These are phyloP conservation scores for Gaeumannomyces sp. DNA, from an alignment of 2,329 filamentous ascomycete species.

Conservation along the genomic window DNA sequence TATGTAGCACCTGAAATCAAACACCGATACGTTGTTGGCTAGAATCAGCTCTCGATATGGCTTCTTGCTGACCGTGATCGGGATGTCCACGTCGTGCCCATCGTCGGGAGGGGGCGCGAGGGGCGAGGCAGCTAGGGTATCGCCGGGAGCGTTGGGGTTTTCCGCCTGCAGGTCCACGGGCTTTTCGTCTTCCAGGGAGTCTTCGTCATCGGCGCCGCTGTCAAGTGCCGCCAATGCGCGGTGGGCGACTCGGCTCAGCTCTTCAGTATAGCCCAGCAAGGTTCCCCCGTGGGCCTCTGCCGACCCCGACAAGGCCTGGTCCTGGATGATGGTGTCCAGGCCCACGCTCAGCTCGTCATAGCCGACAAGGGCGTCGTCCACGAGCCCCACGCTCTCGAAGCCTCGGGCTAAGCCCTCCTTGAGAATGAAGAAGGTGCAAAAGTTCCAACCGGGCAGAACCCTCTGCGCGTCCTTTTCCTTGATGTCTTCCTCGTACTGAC, in stretches of 20 bases:
- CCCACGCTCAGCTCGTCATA: conserved; percentile 93
- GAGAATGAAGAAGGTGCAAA: conserved; percentile 97
- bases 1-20: conserved; percentile 91
- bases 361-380: conserved; percentile 89
- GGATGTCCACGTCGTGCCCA: conserved; percentile 45
- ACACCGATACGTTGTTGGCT: conserved; percentile 89
- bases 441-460: conserved; percentile 91
- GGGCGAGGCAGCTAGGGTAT: background rate
- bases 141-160: conserved; percentile 18
- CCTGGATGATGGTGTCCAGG: conserved; percentile 73
- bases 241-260: conserved; percentile 57
- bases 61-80: conserved; percentile 62
- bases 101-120: background rate
- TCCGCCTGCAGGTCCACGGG: conserved; percentile 45
- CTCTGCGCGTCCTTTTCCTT: conserved; percentile 87
- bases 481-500: conserved; percentile 95
- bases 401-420: conserved; percentile 92
- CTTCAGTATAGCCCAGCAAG: conserved; percentile 66
- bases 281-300: conserved; percentile 64
- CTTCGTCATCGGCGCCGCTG: conserved; percentile 13
- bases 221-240: conserved; percentile 37
- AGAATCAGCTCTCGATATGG: conserved; percentile 88
- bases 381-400: conserved; percentile 91
- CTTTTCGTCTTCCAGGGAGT: conserved; percentile 27
- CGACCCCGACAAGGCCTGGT: conserved; percentile 56